These are phyloP conservation scores for Trichoderma polysporum DNA, from an alignment of 2,329 filamentous ascomycete species.

Conservation along the genomic window DNA sequence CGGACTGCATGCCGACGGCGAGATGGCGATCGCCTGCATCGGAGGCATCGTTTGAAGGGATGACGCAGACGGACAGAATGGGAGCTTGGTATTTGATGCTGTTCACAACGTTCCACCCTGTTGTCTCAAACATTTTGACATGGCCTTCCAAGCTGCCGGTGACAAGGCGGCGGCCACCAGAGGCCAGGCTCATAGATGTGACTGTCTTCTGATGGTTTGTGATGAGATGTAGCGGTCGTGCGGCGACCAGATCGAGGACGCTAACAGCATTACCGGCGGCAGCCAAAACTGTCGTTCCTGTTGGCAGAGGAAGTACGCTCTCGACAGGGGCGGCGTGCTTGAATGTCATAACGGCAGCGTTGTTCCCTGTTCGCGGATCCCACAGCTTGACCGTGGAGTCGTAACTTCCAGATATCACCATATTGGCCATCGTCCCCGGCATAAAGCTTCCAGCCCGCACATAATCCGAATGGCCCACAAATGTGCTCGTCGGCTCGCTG, in stretches of 20 bases:
- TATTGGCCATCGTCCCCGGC: conserved; percentile 67
- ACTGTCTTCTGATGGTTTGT: conserved; percentile 98
- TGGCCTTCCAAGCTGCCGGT: conserved; percentile 92
- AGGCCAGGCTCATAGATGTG: conserved; percentile 79
- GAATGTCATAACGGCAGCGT: conserved; percentile 79
- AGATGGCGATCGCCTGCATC: conserved; percentile 82
- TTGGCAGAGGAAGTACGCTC: conserved; percentile 80
- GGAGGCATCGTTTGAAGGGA: conserved; percentile 43
- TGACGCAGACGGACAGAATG: conserved; percentile 78
- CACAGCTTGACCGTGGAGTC: conserved; percentile 91
- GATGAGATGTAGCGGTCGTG: conserved; percentile 80
- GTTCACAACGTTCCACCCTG: conserved; percentile 93
- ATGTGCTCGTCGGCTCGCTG: conserved; percentile 71
- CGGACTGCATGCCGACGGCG: conserved; percentile 91
- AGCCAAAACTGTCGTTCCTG: conserved; percentile 82
- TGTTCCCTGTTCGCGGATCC: conserved; percentile 76
- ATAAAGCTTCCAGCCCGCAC: conserved; percentile 86
- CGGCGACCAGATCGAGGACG: conserved; percentile 89
- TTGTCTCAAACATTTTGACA: conserved; percentile 94
- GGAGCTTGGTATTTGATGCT: conserved; percentile 92
- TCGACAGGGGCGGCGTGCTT: conserved; percentile 91
- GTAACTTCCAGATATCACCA: conserved; percentile 89
- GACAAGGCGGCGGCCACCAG: conserved; percentile 75
- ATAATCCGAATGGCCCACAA: conserved; percentile 88
- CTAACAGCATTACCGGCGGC: conserved; percentile 84